Percentiles rank a stretch among this genome's conserved stretches.
Evolutionary conservation across 2,329 filamentous ascomycete species (phyloP).

Genomic region (Penicillium hesseltinei): DNA sequence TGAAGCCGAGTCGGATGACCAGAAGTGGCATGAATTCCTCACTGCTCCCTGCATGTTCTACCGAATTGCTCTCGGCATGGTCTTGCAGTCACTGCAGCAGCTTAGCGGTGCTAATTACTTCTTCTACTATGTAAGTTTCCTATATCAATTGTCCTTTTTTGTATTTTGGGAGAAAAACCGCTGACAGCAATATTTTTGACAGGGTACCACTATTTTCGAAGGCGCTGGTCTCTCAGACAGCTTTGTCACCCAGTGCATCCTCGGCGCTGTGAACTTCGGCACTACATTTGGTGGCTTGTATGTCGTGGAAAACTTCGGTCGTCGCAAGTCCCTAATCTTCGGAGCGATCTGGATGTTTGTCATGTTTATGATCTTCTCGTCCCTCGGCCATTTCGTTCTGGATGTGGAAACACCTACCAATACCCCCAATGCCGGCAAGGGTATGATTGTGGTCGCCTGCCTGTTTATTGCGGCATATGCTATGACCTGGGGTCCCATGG

Average conservation of each 20-base stretch:
- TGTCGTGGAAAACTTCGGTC: constrained; percentile 66
- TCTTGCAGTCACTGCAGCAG: constrained; percentile 46
- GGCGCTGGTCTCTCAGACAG: constrained; percentile 64
- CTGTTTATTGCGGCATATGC: constrained; percentile 71
- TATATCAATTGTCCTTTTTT: neutral
- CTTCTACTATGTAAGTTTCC: constrained; percentile 53
- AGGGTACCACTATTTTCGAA: constrained; percentile 52
- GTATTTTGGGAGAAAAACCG: neutral
- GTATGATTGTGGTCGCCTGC: constrained; percentile 70
- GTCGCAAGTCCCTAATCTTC: constrained; percentile 65
- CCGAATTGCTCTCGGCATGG: constrained; percentile 43
- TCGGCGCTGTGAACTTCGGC: constrained; percentile 65
- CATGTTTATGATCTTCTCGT: constrained; percentile 65
- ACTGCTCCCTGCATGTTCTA: constrained; percentile 49
- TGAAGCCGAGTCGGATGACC: constrained; percentile 49
- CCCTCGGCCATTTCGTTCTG: constrained; percentile 51
- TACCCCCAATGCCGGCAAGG: constrained; percentile 55
- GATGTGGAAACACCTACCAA: constrained; percentile 41
- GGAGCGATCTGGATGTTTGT: constrained; percentile 65
- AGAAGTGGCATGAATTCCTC: constrained; percentile 44
- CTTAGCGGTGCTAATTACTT: constrained; percentile 49
- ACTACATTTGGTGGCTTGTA: constrained; percentile 67
- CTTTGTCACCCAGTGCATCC: constrained; percentile 63
- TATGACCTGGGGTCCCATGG: constrained; percentile 64
- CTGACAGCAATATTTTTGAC: constrained; percentile 48